Percentiles rank a stretch among this genome's conserved stretches.
These are phyloP conservation scores for Carex myosuroides DNA, from an alignment of 176 grass and related monocot species.

Conservation along the genomic window DNA sequence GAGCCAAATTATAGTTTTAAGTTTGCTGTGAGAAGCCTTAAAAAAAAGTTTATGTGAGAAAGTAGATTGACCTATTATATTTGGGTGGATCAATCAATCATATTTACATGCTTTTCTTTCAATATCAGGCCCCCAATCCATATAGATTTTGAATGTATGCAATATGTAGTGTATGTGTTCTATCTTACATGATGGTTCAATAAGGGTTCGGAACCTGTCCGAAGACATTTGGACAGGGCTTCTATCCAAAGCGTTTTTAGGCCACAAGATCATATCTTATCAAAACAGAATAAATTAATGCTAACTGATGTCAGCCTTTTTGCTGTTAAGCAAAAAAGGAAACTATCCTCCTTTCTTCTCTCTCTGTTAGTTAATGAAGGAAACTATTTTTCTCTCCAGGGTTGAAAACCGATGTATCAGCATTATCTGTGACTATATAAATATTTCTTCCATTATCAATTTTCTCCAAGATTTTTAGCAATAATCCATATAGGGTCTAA, in stretches of 20 bases:
- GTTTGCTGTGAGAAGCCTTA: background rate
- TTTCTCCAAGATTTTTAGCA: conserved; percentile 28
- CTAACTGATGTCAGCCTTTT: no score
- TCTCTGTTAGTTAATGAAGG: no score
- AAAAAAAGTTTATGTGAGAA: background rate
- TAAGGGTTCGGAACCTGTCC: background rate
- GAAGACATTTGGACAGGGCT: no score
- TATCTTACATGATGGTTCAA: background rate
- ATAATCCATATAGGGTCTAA: conserved; percentile 5
- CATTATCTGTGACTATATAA: conserved; percentile 47
- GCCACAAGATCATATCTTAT: no score
- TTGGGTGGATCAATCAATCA: background rate
- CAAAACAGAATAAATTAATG: no score
- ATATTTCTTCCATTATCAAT: conserved; percentile 40
- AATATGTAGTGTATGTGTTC: background rate
- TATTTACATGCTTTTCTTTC: background rate
- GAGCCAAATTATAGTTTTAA: background rate
- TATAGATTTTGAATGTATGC: background rate
- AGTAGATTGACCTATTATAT: background rate
- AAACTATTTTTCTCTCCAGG: background rate
- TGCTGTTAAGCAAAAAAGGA: no score
- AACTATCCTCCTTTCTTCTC: no score
- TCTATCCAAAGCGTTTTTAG: no score
- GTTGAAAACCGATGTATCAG: conserved; percentile 29
- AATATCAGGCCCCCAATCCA: background rate